phyloP scores from a whole-genome alignment of 139 green algal species.

The Spirogloea muscicola region DNA sequence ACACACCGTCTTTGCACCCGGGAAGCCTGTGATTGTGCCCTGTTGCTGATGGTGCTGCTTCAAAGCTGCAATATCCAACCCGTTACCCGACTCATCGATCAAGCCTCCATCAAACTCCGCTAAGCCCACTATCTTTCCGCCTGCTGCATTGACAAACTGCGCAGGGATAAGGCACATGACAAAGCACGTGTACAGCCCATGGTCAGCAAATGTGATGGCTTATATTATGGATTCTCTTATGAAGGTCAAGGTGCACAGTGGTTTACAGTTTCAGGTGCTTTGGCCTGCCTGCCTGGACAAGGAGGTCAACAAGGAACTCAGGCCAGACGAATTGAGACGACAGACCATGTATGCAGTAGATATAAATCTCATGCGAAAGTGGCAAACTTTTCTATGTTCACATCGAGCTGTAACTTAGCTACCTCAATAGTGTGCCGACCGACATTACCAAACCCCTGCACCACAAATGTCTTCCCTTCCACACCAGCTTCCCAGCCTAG shows the following conservation, averaged over 20 bases:
- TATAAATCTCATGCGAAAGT: too few species aligned
- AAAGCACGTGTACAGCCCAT: too few species aligned
- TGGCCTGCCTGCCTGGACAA: too few species aligned
- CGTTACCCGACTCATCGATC: constrained; percentile 37
- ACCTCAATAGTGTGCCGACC: constrained; percentile 40
- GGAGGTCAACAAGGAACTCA: too few species aligned
- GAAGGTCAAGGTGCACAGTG: too few species aligned
- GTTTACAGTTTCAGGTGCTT: too few species aligned
- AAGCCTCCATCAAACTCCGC: constrained; percentile 45
- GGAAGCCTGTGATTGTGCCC: constrained; percentile 38
- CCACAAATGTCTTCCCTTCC: constrained; percentile 50
- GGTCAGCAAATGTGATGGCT: too few species aligned
- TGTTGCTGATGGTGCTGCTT: constrained; percentile 23
- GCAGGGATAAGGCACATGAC: not conserved
- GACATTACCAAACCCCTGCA: constrained; percentile 55
- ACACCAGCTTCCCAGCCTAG: constrained; percentile 23
- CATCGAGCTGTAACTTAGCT: not conserved
- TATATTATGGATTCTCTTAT: too few species aligned
- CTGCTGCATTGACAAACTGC: constrained; percentile 42
- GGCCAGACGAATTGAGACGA: too few species aligned
- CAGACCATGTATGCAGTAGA: too few species aligned
- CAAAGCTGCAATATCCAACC: constrained; percentile 35
- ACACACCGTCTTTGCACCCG: constrained; percentile 31
- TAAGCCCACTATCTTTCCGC: constrained; percentile 43
- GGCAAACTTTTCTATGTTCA: too few species aligned